These are phyloP conservation scores for Thelephora aurantiotincta DNA, from an alignment of 768 basidiomycete species.

Conservation along the genomic window DNA sequence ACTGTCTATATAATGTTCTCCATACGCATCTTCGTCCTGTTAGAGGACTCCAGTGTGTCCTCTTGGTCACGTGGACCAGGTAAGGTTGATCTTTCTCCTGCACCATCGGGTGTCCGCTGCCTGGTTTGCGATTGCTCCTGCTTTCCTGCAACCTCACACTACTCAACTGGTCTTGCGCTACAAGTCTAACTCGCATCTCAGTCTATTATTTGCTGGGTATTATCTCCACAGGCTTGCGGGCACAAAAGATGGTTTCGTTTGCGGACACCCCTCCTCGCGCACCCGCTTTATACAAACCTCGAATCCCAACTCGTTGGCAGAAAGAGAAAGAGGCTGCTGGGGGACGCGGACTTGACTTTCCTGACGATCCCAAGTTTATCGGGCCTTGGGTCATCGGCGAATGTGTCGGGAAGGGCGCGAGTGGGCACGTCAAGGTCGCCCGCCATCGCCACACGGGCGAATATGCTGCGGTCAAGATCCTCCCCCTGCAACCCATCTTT, in stretches of 20 bases:
- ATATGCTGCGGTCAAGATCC: constrained; percentile 92
- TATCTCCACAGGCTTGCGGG: too few species aligned
- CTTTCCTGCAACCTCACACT: too few species aligned
- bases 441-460: constrained; percentile 75
- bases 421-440: constrained; percentile 90
- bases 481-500: constrained; percentile 69
- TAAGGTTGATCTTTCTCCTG: too few species aligned
- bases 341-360: constrained; percentile 59
- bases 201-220: too few species aligned
- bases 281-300: constrained; percentile 58
- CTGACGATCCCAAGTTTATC: constrained; percentile 73
- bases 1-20: too few species aligned
- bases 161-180: too few species aligned
- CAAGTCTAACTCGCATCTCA: too few species aligned
- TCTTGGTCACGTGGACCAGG: too few species aligned
- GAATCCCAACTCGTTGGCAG: constrained; percentile 72
- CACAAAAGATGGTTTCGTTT: constrained; percentile 12
- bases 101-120: too few species aligned
- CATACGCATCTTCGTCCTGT: too few species aligned
- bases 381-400: constrained; percentile 92
- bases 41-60: too few species aligned
- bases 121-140: too few species aligned
- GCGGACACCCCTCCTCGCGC: constrained; percentile 50
- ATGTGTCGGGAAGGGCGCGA: constrained; percentile 88
- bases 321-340: constrained; percentile 79